Conservation (phyloP, 2,329 filamentous ascomycete genomes). For the Thelonectria blattea region DNA sequence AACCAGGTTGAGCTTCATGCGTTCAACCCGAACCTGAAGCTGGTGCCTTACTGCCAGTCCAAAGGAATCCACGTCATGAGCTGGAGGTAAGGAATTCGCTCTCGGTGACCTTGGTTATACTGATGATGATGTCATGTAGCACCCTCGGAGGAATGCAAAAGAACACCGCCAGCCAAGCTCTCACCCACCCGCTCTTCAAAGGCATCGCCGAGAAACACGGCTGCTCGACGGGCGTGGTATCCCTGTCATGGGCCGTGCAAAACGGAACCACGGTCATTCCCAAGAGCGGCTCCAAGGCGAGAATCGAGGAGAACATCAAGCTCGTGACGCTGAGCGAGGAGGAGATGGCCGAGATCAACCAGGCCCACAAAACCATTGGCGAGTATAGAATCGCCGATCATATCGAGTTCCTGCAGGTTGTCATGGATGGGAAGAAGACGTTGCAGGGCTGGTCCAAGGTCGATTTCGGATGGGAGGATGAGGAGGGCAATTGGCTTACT, state of each 20-base stretch:
- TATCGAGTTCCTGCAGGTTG: conserved; percentile 3
- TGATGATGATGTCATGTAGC: not conserved
- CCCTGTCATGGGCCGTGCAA: conserved; percentile 12
- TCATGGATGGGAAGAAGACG: conserved; percentile 10
- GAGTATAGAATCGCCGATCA: not conserved
- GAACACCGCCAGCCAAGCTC: not conserved
- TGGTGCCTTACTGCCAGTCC: conserved; percentile 6
- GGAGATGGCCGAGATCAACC: conserved; percentile 5
- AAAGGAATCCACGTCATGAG: conserved; percentile 17
- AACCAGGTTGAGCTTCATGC: conserved; percentile 16
- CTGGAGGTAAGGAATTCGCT: conserved; percentile 6
- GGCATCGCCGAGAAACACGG: not conserved
- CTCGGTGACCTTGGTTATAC: too few species aligned
- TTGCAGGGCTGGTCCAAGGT: conserved; percentile 14
- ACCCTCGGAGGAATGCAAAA: conserved; percentile 5
- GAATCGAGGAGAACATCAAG: conserved; percentile 13
- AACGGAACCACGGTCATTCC: conserved; percentile 11
- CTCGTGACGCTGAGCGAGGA: conserved; percentile 5
- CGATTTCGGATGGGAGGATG: conserved; percentile 16
- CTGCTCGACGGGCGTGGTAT: conserved; percentile 5
- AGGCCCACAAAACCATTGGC: not conserved
- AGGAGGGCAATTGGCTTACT: conserved; percentile 15
- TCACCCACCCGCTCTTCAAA: conserved; percentile 7
- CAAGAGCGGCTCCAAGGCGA: conserved; percentile 10
- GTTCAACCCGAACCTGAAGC: conserved; percentile 8